These are phyloP conservation scores for Pilasporangium apinafurcum DNA, from an alignment of 352 stramenopile species.

Conservation along the genomic window DNA sequence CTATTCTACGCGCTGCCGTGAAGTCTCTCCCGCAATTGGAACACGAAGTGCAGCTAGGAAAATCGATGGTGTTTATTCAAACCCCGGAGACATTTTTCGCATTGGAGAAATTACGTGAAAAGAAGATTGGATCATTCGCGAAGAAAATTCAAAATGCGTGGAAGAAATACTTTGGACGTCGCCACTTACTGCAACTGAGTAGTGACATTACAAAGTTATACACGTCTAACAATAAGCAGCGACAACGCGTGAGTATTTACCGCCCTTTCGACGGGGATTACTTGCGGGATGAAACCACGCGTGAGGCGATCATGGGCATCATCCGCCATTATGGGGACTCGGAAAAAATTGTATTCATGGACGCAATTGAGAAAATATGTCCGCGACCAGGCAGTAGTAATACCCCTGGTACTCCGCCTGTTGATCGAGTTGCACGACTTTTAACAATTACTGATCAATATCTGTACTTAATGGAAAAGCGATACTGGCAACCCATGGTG, in stretches of 20 bases:
- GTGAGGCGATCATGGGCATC: constrained; percentile 58
- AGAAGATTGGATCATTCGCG: constrained; percentile 70
- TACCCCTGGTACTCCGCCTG: too few species aligned
- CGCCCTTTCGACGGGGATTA: constrained; percentile 85
- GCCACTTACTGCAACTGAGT: constrained; percentile 78
- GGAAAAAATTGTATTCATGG: constrained; percentile 80
- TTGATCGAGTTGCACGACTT: constrained; percentile 21
- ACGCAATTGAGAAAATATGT: constrained; percentile 62
- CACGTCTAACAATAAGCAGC: constrained; percentile 67
- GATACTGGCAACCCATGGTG: constrained; percentile 42
- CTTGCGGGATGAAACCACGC: constrained; percentile 48
- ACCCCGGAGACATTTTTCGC: constrained; percentile 87
- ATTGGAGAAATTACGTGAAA: constrained; percentile 83
- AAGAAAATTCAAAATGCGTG: constrained; percentile 79
- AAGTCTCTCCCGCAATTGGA: constrained; percentile 69
- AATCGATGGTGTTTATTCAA: constrained; percentile 90
- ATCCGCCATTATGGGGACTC: constrained; percentile 73
- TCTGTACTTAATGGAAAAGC: constrained; percentile 78
- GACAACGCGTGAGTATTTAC: constrained; percentile 83
- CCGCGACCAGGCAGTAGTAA: too few species aligned
- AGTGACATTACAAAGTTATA: constrained; percentile 87
- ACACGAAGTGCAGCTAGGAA: constrained; percentile 81
- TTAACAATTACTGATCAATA: constrained; percentile 67
- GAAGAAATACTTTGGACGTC: constrained; percentile 72
- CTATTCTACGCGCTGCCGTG: constrained; percentile 70